Conservation (phyloP, 2,329 filamentous ascomycete genomes). For the Claviceps sp. region DNA sequence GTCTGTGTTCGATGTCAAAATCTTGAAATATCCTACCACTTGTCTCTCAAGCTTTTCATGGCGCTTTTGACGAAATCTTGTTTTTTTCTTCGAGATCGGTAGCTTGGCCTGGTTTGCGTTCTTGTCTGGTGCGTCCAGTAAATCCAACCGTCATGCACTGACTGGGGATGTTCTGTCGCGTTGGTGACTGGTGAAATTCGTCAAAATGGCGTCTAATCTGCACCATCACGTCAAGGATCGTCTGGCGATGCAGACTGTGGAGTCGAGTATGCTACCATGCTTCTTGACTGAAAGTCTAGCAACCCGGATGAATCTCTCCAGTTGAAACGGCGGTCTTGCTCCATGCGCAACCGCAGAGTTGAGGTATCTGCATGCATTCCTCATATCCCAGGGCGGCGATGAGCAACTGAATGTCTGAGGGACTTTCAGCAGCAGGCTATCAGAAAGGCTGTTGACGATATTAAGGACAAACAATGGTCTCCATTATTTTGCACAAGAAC, state of each 20-base stretch:
- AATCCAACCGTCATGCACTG: constrained; percentile 20
- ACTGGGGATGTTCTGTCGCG: constrained; percentile 23
- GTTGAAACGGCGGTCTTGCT: constrained; percentile 35
- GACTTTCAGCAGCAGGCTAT: neutral
- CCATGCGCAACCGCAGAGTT: constrained; percentile 34
- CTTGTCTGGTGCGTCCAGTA: constrained; percentile 25
- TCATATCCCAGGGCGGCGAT: constrained; percentile 33
- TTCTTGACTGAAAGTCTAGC: constrained; percentile 28
- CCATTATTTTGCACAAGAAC: neutral
- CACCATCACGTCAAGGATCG: constrained; percentile 33
- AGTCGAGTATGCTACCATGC: constrained; percentile 27
- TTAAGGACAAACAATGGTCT: neutral
- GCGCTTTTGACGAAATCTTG: constrained; percentile 30
- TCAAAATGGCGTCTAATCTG: constrained; percentile 33
- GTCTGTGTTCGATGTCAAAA: constrained; percentile 26
- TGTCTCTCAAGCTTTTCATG: constrained; percentile 25
- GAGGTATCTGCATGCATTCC: constrained; percentile 33
- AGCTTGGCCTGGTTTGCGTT: constrained; percentile 32
- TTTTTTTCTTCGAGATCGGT: constrained; percentile 24
- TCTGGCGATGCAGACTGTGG: constrained; percentile 33
- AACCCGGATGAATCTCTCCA: constrained; percentile 37
- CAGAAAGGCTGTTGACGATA: neutral
- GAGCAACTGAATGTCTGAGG: constrained; percentile 28
- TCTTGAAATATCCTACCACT: constrained; percentile 25
- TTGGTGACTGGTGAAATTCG: constrained; percentile 30